phyloP scores from a whole-genome alignment of 108 stramenopile genomes.

The Skeletonema tropicum region DNA sequence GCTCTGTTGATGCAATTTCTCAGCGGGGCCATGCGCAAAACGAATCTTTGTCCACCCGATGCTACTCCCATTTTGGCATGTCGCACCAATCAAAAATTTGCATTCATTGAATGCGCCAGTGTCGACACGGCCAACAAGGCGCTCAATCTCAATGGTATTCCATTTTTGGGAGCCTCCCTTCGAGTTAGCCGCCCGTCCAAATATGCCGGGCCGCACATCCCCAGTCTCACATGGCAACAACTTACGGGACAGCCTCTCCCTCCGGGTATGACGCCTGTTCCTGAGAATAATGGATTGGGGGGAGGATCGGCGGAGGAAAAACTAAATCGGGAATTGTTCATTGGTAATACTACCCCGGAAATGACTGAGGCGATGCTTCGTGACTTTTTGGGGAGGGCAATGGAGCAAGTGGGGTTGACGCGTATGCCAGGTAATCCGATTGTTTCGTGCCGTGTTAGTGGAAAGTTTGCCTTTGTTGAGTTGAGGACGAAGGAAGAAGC shows the following conservation, averaged over 20 bases:
- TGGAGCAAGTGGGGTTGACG: conserved; percentile 87
- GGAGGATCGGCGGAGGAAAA: conserved; percentile 79
- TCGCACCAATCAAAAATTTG: conserved; percentile 88
- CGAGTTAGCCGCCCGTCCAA: conserved; percentile 92
- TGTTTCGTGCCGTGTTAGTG: conserved; percentile 79
- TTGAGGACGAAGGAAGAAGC: conserved; percentile 84
- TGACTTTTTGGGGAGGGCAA: conserved; percentile 86
- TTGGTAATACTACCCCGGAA: conserved; percentile 93
- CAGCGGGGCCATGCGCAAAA: conserved; percentile 92
- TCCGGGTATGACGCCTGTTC: conserved; percentile 47
- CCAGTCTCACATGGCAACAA: conserved; percentile 85
- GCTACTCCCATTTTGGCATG: conserved; percentile 80
- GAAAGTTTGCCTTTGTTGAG: conserved; percentile 95
- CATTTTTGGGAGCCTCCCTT: conserved; percentile 86
- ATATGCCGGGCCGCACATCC: conserved; percentile 80
- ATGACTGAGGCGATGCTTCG: conserved; percentile 89
- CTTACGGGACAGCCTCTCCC: conserved; percentile 83
- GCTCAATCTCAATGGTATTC: conserved; percentile 90
- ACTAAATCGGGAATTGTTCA: conserved; percentile 87
- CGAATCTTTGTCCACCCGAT: conserved; percentile 63
- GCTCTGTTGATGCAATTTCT: conserved; percentile 86
- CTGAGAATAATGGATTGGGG: conserved; percentile 26
- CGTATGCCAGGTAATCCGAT: conserved; percentile 87
- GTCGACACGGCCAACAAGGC: conserved; percentile 80
- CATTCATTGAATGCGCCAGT: conserved; percentile 83